Evolutionary conservation across 1,284 basidiomycete genomes (phyloP), one percentile per base, ranked within the genome.

Genomic region (Takashimella tepidaria): DNA sequence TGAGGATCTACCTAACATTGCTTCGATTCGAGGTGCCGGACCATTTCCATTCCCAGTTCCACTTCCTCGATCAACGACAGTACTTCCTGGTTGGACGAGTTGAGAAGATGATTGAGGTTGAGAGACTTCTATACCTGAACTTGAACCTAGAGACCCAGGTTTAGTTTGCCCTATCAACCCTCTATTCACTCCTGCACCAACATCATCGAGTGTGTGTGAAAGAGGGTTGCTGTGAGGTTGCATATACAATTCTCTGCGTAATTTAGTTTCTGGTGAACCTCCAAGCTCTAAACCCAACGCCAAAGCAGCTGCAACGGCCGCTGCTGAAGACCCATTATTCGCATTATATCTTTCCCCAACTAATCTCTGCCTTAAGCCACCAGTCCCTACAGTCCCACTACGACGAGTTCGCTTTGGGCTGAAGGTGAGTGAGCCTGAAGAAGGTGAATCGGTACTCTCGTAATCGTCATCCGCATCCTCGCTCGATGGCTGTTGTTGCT

Each of bases 391-490:
- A 47, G 31, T 23, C 20, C 54, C 22, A 42, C 45, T 22, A 13
- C 47, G 13, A n/a, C 48, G 25, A 22, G 31, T 45, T 4, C 60
- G 54, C 43, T 69, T 69, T 1, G 72, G 63, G n/a, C 58, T 60
- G 51, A 74, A 74, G 1, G 64, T 61, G 10, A 74, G 43, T 3
- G 62, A 66, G 5, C 64, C 72, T 0, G 63, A 65, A 3, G 68
- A 70, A 26, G 64, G 63, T n/a, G 67, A 69, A 47, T 66, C 61
- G 19, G 54, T 60, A 27, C 58, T 61, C 24, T 69, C 67, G 20
- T 64, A 60, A 48, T 72, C 70, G 54, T 71, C 72, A 54, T 73
- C 72, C 5, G 66, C 72, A 51, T 72, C 71, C 53, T 71, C 71
- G 45, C 66, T 67, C 11, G 31, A 37, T 16, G 31, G 10, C 10